Conservation (phyloP, 2,329 filamentous ascomycete genomes). For the Annulohypoxylon truncatum region DNA sequence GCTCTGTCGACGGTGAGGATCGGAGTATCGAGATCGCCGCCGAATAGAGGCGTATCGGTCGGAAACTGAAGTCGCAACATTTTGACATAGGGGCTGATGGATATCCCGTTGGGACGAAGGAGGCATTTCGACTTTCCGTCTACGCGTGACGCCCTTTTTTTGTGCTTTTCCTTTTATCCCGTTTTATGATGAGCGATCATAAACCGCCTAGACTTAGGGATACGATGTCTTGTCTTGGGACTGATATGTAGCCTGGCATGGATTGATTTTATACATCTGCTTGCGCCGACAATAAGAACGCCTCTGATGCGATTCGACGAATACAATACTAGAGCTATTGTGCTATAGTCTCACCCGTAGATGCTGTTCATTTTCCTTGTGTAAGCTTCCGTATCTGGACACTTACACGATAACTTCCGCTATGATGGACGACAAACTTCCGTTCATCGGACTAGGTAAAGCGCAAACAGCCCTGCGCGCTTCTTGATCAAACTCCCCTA, state of each 20-base stretch:
- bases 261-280: conserved; percentile 12
- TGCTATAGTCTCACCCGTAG: neutral
- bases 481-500: neutral
- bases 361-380: neutral
- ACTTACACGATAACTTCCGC: neutral
- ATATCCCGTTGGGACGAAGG: neutral
- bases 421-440: neutral
- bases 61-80: neutral
- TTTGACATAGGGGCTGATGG: neutral
- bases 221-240: neutral
- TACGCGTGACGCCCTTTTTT: neutral
- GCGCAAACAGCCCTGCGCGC: neutral
- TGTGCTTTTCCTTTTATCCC: neutral
- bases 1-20: conserved; percentile 74
- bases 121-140: neutral
- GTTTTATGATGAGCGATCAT: conserved; percentile 9
- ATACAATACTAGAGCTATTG: neutral
- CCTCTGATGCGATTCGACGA: conserved; percentile 3
- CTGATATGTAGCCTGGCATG: conserved; percentile 13
- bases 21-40: conserved; percentile 62
- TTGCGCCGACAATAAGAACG: conserved; percentile 14
- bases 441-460: neutral
- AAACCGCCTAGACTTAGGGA: neutral
- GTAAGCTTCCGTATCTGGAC: neutral
- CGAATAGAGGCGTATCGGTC: conserved; percentile 41